Evolutionary conservation across 371 early-diverging fungal species (phyloP).

Genomic region (Mortierella sp.): DNA sequence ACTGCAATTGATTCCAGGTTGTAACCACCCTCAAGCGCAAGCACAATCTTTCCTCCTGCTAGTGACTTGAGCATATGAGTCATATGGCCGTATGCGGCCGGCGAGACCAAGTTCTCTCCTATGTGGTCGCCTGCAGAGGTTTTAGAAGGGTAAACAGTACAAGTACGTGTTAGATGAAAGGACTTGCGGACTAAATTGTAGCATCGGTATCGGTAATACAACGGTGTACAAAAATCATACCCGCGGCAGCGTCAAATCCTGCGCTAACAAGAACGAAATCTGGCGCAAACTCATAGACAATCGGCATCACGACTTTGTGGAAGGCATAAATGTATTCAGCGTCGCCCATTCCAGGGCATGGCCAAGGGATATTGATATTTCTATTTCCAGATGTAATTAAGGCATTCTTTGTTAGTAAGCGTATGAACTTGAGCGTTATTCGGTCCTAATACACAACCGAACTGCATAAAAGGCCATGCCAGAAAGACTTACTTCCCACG

Average conservation of each 20-base stretch:
- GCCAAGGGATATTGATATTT: conserved; percentile 94
- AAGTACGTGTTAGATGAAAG: neutral
- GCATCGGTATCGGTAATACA: no score
- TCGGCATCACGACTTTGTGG: conserved; percentile 83
- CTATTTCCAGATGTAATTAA: conserved; percentile 38
- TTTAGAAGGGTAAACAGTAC: neutral
- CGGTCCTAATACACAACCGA: no score
- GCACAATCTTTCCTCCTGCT: conserved; percentile 80
- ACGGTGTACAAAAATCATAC: conserved; percentile 15
- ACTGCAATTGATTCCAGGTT: conserved; percentile 80
- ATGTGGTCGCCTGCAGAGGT: conserved; percentile 77
- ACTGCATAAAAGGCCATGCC: neutral
- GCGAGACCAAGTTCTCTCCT: conserved; percentile 88
- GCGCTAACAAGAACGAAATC: conserved; percentile 87
- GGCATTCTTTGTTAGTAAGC: no score
- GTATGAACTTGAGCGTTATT: no score
- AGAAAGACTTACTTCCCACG: conserved; percentile 66
- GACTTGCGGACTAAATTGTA: neutral
- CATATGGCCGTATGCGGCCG: conserved; percentile 90
- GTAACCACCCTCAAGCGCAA: conserved; percentile 92
- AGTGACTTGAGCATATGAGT: conserved; percentile 82
- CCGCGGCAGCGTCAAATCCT: conserved; percentile 93
- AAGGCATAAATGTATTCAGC: conserved; percentile 92
- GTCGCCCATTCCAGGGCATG: conserved; percentile 82
- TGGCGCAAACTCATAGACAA: conserved; percentile 86